phyloP scores from a whole-genome alignment of 148 eudicot genomes.

The Rheum nobile region DNA sequence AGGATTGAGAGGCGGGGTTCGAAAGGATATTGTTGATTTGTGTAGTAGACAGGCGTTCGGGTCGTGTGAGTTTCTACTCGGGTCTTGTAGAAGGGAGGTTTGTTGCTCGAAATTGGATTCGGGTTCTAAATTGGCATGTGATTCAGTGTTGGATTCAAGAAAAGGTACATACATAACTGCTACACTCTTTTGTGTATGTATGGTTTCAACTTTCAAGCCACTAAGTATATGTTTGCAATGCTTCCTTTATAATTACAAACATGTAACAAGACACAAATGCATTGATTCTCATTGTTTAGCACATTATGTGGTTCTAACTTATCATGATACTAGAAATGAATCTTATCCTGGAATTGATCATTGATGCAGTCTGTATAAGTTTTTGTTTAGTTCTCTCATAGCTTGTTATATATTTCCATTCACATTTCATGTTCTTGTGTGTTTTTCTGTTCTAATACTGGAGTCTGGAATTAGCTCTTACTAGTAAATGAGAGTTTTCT shows the following conservation, averaged over 20 bases:
- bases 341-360: neutral
- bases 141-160: constrained; percentile 23
- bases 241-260: neutral
- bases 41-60: constrained; percentile 34
- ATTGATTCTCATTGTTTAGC: neutral
- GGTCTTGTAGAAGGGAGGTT: constrained; percentile 68
- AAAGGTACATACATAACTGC: constrained; percentile 30
- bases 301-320: neutral
- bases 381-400: neutral
- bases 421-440: neutral
- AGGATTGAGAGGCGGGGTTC: constrained; percentile 24
- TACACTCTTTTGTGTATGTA: neutral
- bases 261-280: neutral
- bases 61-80: constrained; percentile 22
- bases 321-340: neutral
- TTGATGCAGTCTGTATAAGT: neutral
- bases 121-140: constrained; percentile 18
- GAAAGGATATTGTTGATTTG: constrained; percentile 21
- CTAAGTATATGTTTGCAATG: constrained; percentile 8
- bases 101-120: constrained; percentile 27
- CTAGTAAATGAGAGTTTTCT: neutral
- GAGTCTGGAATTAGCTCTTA: neutral
- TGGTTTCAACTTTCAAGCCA: neutral
- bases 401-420: neutral
- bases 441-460: neutral